These are phyloP conservation scores for Entelexis paramagnoliae DNA, from an alignment of 1,139 yeast species.

Conservation along the genomic window DNA sequence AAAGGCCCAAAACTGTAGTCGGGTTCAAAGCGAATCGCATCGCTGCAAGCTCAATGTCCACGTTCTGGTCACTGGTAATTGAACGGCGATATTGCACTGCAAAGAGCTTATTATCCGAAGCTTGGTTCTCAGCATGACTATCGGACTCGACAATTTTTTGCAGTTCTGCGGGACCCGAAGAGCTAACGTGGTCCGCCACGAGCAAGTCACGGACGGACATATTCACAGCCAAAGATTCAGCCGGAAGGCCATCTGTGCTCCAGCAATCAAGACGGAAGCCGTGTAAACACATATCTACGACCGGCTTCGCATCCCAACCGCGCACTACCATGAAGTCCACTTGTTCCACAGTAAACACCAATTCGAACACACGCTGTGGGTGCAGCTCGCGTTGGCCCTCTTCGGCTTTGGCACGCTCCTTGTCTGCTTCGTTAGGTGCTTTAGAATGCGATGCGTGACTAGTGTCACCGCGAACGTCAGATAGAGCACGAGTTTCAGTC, in stretches of 20 bases:
- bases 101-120: slow-evolving; percentile 13
- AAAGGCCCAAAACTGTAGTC: slow-evolving; percentile 61
- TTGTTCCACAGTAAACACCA: slow-evolving; percentile 55
- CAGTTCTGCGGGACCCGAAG: slow-evolving; percentile 52
- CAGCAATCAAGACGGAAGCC: slow-evolving; percentile 50
- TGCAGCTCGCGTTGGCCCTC: not conserved
- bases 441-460: not conserved
- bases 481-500: too few relatives aligned
- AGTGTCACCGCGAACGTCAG: not conserved
- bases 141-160: slow-evolving; percentile 63
- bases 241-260: slow-evolving; percentile 38
- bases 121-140: slow-evolving; percentile 29
- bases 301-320: slow-evolving; percentile 35
- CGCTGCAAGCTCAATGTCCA: slow-evolving; percentile 68
- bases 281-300: slow-evolving; percentile 66
- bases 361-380: slow-evolving; percentile 56
- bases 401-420: not conserved
- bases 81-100: slow-evolving; percentile 15
- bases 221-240: slow-evolving; percentile 51
- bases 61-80: slow-evolving; percentile 48
- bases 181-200: slow-evolving; percentile 66
- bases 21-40: slow-evolving; percentile 68
- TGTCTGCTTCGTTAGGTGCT: not conserved
- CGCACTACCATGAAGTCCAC: slow-evolving; percentile 57
- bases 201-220: slow-evolving; percentile 54